Evolutionary conservation across 2,329 filamentous ascomycete species (phyloP).

Genomic region (Colletotrichum gloeosporioides): DNA sequence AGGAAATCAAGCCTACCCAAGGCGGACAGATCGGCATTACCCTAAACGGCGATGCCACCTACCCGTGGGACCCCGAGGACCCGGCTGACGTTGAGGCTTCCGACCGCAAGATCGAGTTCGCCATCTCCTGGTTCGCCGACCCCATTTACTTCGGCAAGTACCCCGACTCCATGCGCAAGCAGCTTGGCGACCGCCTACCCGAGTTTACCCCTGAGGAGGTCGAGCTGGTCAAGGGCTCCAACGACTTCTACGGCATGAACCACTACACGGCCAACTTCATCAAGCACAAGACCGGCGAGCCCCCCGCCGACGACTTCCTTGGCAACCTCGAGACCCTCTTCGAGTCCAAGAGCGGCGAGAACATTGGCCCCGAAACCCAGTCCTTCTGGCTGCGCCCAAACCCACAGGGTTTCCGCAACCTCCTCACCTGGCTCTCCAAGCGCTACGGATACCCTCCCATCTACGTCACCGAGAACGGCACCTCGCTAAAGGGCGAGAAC

Average conservation of each 20-base stretch:
- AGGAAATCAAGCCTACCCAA: slow-evolving; percentile 77
- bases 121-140: slow-evolving; percentile 88
- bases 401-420: slow-evolving; percentile 76
- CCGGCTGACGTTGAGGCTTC: slow-evolving; percentile 77
- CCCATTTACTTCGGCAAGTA: slow-evolving; percentile 86
- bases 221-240: slow-evolving; percentile 80
- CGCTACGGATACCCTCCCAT: slow-evolving; percentile 79
- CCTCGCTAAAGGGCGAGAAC: slow-evolving; percentile 83
- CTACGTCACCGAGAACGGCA: slow-evolving; percentile 90
- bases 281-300: slow-evolving; percentile 68
- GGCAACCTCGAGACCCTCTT: slow-evolving; percentile 79
- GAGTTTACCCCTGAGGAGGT: slow-evolving; percentile 75
- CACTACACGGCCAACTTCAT: slow-evolving; percentile 92
- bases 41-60: slow-evolving; percentile 82
- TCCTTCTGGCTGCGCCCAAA: slow-evolving; percentile 81
- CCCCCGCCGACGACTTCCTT: slow-evolving; percentile 70
- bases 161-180: slow-evolving; percentile 81
- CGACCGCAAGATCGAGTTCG: slow-evolving; percentile 84
- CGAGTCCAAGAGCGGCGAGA: slow-evolving; percentile 73
- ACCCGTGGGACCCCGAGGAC: slow-evolving; percentile 83
- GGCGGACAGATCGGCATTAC: slow-evolving; percentile 87
- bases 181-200: slow-evolving; percentile 80
- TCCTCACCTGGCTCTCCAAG: slow-evolving; percentile 78
- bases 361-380: slow-evolving; percentile 83
- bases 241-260: slow-evolving; percentile 96